Percentiles rank a stretch among this genome's conserved stretches.
phyloP scores from a whole-genome alignment of 192 early-diverging fungal species.

The Gonapodya sp. region DNA sequence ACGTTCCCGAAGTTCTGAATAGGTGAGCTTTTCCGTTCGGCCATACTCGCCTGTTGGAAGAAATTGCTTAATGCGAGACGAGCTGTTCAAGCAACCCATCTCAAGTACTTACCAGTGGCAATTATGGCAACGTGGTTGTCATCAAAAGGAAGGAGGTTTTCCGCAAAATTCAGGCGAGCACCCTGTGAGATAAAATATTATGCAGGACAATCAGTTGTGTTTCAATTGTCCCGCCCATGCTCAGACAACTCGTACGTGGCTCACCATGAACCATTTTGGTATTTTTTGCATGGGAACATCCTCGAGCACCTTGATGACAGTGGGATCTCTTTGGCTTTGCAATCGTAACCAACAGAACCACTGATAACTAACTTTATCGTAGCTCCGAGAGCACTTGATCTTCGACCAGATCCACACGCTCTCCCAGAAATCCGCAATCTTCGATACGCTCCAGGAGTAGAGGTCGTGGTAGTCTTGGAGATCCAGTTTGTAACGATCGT shows the following conservation, averaged over 20 bases:
- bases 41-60: background rate
- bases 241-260: background rate
- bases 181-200: background rate
- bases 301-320: slow-evolving; percentile 53
- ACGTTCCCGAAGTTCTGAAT: background rate
- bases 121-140: slow-evolving; percentile 14
- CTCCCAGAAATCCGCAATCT: slow-evolving; percentile 72
- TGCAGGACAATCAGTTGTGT: no score
- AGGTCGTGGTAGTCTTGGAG: slow-evolving; percentile 64
- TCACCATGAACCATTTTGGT: slow-evolving; percentile 78
- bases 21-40: background rate
- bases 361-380: background rate
- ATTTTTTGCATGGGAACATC: slow-evolving; percentile 67
- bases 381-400: background rate
- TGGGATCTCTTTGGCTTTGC: no score
- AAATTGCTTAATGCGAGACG: background rate
- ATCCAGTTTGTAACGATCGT: slow-evolving; percentile 50
- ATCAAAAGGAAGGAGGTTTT: slow-evolving; percentile 65
- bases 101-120: background rate
- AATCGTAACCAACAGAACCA: no score
- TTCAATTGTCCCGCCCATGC: no score
- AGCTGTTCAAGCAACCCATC: background rate
- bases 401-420: background rate
- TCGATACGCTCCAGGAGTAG: slow-evolving; percentile 71
- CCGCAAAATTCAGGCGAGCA: slow-evolving; percentile 71